A percentile compares a stretch with the other conserved stretches of the same genome.
phyloP scores from a whole-genome alignment of 805 yeast genomes.

The Candida anglica region DNA sequence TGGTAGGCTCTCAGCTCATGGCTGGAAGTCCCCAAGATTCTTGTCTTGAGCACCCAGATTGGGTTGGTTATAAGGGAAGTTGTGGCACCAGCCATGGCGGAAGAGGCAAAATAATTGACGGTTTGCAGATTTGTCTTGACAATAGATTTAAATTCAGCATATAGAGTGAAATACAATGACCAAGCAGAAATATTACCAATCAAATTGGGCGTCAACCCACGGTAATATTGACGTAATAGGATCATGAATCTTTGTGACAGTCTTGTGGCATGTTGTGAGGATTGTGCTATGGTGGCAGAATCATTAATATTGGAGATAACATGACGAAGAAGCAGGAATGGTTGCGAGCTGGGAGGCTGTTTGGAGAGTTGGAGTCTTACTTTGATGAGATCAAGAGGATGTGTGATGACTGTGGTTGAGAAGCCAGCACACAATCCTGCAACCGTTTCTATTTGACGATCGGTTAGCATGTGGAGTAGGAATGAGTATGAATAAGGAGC shows the following conservation, averaged over 20 bases:
- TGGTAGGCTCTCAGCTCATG: conserved; percentile 48
- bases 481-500: not conserved
- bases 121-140: conserved; percentile 13
- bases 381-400: conserved; percentile 86
- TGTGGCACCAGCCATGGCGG: conserved; percentile 60
- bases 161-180: conserved; percentile 82
- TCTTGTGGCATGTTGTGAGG: not conserved
- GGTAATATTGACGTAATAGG: conserved; percentile 42
- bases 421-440: conserved; percentile 83
- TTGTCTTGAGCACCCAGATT: conserved; percentile 90
- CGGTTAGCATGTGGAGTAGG: conserved; percentile 2
- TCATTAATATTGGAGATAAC: conserved; percentile 16
- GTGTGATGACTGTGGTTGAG: conserved; percentile 73
- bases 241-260: conserved; percentile 7
- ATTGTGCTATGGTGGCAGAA: conserved; percentile 11
- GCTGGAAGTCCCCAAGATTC: conserved; percentile 63
- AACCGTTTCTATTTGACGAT: conserved; percentile 48
- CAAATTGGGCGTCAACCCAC: conserved; percentile 79
- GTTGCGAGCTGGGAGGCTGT: too few species aligned
- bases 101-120: conserved; percentile 30
- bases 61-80: conserved; percentile 86
- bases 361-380: conserved; percentile 68
- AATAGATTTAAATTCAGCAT: conserved; percentile 51
- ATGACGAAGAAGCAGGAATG: conserved; percentile 15
- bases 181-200: conserved; percentile 85